A percentile compares a stretch with the other conserved stretches of the same genome.
phyloP scores from a whole-genome alignment of 805 yeast genomes.

The Spencermartinsiella europaea region DNA sequence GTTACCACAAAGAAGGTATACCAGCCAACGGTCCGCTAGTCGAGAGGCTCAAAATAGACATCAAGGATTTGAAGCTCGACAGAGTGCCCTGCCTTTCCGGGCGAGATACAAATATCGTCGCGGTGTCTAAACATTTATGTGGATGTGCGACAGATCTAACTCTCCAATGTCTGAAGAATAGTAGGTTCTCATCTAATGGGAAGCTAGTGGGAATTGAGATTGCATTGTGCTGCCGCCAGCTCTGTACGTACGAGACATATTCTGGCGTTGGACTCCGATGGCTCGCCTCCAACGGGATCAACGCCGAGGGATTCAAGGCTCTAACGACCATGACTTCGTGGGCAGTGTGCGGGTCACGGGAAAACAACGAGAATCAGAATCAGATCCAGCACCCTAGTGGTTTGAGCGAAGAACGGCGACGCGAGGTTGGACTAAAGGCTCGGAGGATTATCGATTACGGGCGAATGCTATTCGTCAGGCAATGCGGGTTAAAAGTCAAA shows the following conservation, averaged over 20 bases:
- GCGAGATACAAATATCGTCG: constrained; percentile 31
- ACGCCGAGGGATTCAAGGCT: constrained; percentile 31
- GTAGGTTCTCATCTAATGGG: constrained; percentile 11
- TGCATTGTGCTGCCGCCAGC: constrained; percentile 93
- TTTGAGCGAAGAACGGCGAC: constrained; percentile 47
- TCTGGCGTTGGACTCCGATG: constrained; percentile 43
- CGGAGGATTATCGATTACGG: constrained; percentile 73
- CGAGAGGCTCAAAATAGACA: constrained; percentile 63
- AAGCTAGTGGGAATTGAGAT: constrained; percentile 55
- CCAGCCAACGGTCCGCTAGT: constrained; percentile 24
- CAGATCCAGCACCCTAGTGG: constrained; percentile 39
- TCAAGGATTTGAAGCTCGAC: constrained; percentile 63
- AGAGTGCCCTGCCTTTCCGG: constrained; percentile 31
- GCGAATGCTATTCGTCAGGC: constrained; percentile 46
- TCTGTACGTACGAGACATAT: constrained; percentile 58
- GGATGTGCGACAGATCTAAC: constrained; percentile 94
- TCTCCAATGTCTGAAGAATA: constrained; percentile 52
- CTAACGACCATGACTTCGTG: constrained; percentile 71
- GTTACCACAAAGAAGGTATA: neutral
- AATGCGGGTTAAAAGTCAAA: constrained; percentile 31
- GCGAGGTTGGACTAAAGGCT: constrained; percentile 57
- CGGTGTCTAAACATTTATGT: constrained; percentile 83
- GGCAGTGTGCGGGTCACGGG: constrained; percentile 73
- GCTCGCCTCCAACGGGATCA: constrained; percentile 30
- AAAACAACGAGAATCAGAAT: constrained; percentile 34